Percentiles rank a stretch among this genome's conserved stretches.
Conservation (phyloP, 2,329 filamentous ascomycete genomes). For the Phaeosphaeria sp. region DNA sequence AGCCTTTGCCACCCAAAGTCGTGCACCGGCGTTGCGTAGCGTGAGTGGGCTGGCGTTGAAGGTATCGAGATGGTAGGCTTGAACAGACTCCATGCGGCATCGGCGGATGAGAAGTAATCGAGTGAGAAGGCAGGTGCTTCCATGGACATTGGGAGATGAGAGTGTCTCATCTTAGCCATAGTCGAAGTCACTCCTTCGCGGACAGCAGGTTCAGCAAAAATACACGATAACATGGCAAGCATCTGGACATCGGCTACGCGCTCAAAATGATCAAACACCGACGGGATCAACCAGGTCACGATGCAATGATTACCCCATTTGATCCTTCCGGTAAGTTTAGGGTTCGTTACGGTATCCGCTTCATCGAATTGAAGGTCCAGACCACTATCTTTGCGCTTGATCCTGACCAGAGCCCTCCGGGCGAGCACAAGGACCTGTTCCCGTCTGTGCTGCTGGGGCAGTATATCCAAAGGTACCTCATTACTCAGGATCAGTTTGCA, state of each 20-base stretch:
- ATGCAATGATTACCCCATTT: slow-evolving; percentile 66
- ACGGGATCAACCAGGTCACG: slow-evolving; percentile 63
- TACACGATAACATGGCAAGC: slow-evolving; percentile 69
- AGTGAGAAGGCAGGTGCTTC: slow-evolving; percentile 55
- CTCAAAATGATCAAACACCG: slow-evolving; percentile 67
- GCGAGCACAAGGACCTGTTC: slow-evolving; percentile 74
- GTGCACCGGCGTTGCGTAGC: slow-evolving; percentile 37
- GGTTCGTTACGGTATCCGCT: slow-evolving; percentile 47
- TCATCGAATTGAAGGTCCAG: slow-evolving; percentile 57
- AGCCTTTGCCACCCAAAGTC: slow-evolving; percentile 42
- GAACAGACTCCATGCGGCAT: slow-evolving; percentile 53
- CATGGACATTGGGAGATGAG: slow-evolving; percentile 50
- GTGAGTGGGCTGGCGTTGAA: slow-evolving; percentile 40
- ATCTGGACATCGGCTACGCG: slow-evolving; percentile 68
- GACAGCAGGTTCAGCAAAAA: slow-evolving; percentile 60
- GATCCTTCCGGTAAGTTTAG: slow-evolving; percentile 53
- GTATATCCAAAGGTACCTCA: slow-evolving; percentile 73
- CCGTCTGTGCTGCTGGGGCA: slow-evolving; percentile 61
- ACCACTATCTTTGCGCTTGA: slow-evolving; percentile 58
- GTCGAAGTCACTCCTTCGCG: slow-evolving; percentile 49
- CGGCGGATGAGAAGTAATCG: slow-evolving; percentile 55
- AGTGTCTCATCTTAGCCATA: slow-evolving; percentile 45
- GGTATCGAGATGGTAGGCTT: slow-evolving; percentile 45
- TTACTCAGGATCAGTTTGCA: slow-evolving; percentile 78
- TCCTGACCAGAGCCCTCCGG: slow-evolving; percentile 63